These are phyloP conservation scores for Hericium alpestre DNA, from an alignment of 768 basidiomycete genomes.

Conservation along the genomic window DNA sequence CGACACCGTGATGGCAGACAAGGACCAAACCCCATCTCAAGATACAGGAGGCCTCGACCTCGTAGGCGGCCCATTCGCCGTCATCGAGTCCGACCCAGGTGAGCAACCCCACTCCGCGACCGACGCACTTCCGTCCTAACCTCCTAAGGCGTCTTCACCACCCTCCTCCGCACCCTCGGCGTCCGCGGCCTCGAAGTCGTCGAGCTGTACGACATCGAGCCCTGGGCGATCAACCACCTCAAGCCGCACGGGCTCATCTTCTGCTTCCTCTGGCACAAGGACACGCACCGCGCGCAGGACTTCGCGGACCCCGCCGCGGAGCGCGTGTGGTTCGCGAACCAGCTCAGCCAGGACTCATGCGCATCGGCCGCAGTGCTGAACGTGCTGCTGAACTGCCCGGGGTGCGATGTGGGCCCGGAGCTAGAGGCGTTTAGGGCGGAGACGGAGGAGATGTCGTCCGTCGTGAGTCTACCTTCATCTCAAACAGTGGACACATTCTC, in stretches of 20 bases:
- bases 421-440: conserved; percentile 36
- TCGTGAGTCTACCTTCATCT: conserved; percentile 9
- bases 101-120: conserved; percentile 46
- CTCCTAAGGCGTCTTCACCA: conserved; percentile 44
- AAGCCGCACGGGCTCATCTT: conserved; percentile 50
- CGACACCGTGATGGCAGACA: too few species aligned
- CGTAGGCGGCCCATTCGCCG: conserved; percentile 52
- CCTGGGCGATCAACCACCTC: conserved; percentile 53
- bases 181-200: conserved; percentile 41
- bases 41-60: conserved; percentile 26
- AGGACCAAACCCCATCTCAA: too few species aligned
- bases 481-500: neutral
- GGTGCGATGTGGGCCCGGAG: conserved; percentile 36
- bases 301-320: conserved; percentile 40
- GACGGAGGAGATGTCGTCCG: conserved; percentile 46
- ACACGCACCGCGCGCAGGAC: conserved; percentile 28
- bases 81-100: conserved; percentile 41
- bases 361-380: conserved; percentile 54
- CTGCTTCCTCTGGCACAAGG: conserved; percentile 50
- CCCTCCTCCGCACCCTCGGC: conserved; percentile 43
- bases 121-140: conserved; percentile 38
- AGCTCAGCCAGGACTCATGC: conserved; percentile 57
- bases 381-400: conserved; percentile 45
- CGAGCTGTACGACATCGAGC: conserved; percentile 54
- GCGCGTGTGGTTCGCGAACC: conserved; percentile 58